Conservation (phyloP, 2,329 filamentous ascomycete species). For the Cordyceps fumosorosea region DNA sequence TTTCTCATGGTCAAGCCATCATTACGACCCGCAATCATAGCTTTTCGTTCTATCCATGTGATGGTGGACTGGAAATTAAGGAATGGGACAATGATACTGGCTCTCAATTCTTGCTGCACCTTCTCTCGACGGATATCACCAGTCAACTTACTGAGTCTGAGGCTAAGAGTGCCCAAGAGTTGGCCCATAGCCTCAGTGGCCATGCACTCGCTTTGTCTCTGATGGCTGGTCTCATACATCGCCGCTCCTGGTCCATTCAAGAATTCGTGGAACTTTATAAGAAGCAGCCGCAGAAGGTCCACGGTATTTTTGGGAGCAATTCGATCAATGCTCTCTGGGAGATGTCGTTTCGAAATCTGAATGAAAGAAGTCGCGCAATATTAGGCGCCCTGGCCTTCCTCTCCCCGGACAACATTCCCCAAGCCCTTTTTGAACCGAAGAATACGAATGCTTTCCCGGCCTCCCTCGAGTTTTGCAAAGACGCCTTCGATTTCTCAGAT, state of each 20-base stretch:
- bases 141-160: background rate
- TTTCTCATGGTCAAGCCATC: conserved; percentile 5
- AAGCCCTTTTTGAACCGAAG: background rate
- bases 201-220: conserved; percentile 12
- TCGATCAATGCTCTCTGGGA: background rate
- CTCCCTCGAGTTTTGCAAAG: background rate
- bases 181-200: conserved; percentile 11
- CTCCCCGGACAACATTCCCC: background rate
- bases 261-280: background rate
- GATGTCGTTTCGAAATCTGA: background rate
- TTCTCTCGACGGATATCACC: conserved; percentile 3
- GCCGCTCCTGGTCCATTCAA: conserved; percentile 3
- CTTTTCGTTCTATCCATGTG: conserved; percentile 6
- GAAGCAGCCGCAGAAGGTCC: background rate
- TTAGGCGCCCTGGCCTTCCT: background rate
- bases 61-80: conserved; percentile 7
- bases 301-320: background rate
- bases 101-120: conserved; percentile 9
- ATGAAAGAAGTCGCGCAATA: background rate
- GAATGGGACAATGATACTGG: conserved; percentile 12
- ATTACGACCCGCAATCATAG: conserved; percentile 14
- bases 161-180: background rate
- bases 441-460: background rate
- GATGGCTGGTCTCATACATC: conserved; percentile 15
- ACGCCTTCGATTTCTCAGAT: background rate